Evolutionary conservation across 257 asterid species (phyloP), one percentile per base, ranked within the genome.

Genomic region (Petrea volubilis): DNA sequence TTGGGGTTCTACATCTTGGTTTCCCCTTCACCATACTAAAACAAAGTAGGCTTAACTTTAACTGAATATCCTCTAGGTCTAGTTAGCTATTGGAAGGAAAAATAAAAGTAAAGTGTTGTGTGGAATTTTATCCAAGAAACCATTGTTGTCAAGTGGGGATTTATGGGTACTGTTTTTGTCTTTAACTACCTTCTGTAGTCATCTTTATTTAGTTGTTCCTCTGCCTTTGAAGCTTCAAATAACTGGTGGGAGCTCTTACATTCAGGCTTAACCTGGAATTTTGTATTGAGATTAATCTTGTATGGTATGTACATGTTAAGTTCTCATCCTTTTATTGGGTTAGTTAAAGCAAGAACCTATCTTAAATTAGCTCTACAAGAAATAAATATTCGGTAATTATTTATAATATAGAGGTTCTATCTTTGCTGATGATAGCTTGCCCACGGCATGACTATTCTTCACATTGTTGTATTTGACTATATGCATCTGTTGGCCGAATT

Each of bases 221-320:
- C 67, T 71, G 36, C 56, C 64, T 71, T 34, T 56, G 27, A 50
- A 65, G 31, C 70, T 58, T 58, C 47, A 24, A 7, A n/a, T 40
- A 52, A 49, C 38, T 38, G 49, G 51, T 70, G 24, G 49, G 51
- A 51, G 65, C 13, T 69, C 55, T 58, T 67, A 43, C 15, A 38
- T 63, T 36, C 81, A 73, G 53, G 63, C 64, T 49, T 60, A 64
- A 69, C 55, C 71, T 49, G 50, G 74, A 72, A 25, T 70, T 36
- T 23, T 24, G 15, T 52, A 12, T 59, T 36, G 3, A 41, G 50
- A 49, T 67, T 65, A 61, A 55, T 29, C 72, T 51, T 40, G 25
- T 50, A 74, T 50, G n/a, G 68, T 17, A 7, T 47, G 66, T 67
- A 21, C 58, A 41, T 70, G 51, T 29, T 68, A 67, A 65, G 24